These are phyloP conservation scores for barrel medic (Medicago truncatula) DNA, from an alignment of 306 rosid species.

Conservation along the genomic window DNA sequence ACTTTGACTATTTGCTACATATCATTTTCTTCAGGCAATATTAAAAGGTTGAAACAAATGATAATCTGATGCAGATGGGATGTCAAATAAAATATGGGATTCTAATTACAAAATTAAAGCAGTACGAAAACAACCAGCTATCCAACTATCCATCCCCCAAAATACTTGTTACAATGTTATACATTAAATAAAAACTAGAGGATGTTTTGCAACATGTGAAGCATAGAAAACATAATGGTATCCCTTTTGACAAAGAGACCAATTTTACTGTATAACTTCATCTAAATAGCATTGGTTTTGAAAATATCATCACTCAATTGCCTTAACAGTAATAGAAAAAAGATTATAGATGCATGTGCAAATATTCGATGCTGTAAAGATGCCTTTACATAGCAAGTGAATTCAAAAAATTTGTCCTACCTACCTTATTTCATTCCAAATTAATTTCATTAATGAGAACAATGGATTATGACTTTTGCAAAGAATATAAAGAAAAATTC, in stretches of 20 bases:
- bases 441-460: not conserved
- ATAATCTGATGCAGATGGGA: slow-evolving; percentile 1
- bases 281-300: not conserved
- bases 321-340: not conserved
- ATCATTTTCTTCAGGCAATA: not conserved
- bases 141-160: too few species aligned
- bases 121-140: too few species aligned
- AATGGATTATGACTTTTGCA: slow-evolving; percentile 16
- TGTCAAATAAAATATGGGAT: not conserved
- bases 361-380: slow-evolving; percentile 24
- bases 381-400: not conserved
- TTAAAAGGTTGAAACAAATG: not conserved
- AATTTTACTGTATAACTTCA: not conserved
- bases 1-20: slow-evolving; percentile 5
- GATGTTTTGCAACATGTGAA: too few species aligned
- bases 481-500: slow-evolving; percentile 14
- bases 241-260: not conserved
- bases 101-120: slow-evolving; percentile 17
- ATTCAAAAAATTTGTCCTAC: not conserved
- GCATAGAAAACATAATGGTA: too few species aligned
- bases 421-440: not conserved
- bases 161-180: too few species aligned
- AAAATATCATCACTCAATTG: slow-evolving; percentile 22
- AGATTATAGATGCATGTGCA: not conserved
- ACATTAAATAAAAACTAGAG: too few species aligned